A percentile compares a stretch with the other conserved stretches of the same genome.
Evolutionary conservation across 2,329 filamentous ascomycete genomes (phyloP).

Genomic region (Epichloe elymi): DNA sequence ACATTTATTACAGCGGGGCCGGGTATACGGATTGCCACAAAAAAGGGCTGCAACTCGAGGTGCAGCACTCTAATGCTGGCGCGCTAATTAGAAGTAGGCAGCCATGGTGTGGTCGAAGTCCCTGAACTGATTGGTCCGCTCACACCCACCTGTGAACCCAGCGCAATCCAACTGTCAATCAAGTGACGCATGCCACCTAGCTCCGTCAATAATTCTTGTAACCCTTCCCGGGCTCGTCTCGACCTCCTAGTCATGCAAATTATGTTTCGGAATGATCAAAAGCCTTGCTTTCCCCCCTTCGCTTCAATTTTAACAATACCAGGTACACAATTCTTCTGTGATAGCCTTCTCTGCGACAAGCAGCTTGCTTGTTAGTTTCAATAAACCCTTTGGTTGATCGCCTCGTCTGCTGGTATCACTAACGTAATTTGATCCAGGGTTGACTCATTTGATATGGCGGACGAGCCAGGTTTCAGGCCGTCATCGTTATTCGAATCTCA

Average conservation of each 20-base stretch:
- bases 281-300: background rate
- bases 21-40: no score
- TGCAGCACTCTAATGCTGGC: no score
- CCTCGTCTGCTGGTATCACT: background rate
- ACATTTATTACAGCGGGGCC: no score
- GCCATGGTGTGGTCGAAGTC: no score
- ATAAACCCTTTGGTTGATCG: background rate
- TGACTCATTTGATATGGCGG: slow-evolving; percentile 2
- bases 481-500: slow-evolving; percentile 15
- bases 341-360: background rate
- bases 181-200: no score
- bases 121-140: no score
- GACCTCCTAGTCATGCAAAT: background rate
- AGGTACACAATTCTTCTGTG: background rate
- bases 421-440: background rate
- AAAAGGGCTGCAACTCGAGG: no score
- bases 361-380: background rate
- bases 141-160: no score
- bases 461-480: background rate
- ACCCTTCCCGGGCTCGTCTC: no score
- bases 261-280: background rate
- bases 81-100: no score
- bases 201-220: no score
- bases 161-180: no score
- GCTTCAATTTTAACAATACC: background rate